These are phyloP conservation scores for Microdochium trichocladiopsis DNA, from an alignment of 2,329 filamentous ascomycete genomes.

Conservation along the genomic window DNA sequence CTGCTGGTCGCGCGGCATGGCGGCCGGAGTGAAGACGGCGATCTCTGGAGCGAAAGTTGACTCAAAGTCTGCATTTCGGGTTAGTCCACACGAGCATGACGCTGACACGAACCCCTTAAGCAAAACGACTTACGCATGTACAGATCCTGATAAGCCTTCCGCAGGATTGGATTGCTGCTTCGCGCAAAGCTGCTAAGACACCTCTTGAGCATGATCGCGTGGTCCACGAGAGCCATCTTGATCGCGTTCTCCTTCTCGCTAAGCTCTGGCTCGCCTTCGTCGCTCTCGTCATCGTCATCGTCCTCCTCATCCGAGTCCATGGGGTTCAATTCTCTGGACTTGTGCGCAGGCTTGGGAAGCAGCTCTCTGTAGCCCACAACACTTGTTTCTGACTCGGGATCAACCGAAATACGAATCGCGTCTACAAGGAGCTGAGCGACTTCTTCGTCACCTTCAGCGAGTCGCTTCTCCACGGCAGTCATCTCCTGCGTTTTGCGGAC, in stretches of 20 bases:
- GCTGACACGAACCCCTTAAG: too few species aligned
- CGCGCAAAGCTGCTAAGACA: slow-evolving; percentile 65
- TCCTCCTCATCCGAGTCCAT: slow-evolving; percentile 28
- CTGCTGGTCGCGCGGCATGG: slow-evolving; percentile 27
- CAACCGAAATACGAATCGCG: slow-evolving; percentile 70
- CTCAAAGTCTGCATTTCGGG: slow-evolving; percentile 46
- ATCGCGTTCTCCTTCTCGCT: slow-evolving; percentile 68
- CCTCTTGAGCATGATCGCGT: slow-evolving; percentile 80
- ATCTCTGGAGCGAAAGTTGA: slow-evolving; percentile 59
- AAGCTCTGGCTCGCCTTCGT: slow-evolving; percentile 40
- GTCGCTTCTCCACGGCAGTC: slow-evolving; percentile 64
- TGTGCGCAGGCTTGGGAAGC: slow-evolving; percentile 43
- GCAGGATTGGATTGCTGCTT: slow-evolving; percentile 53
- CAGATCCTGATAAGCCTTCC: slow-evolving; percentile 50
- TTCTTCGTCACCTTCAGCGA: slow-evolving; percentile 66
- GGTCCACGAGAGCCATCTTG: slow-evolving; percentile 79
- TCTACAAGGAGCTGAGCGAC: slow-evolving; percentile 64
- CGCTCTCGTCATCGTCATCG: slow-evolving; percentile 34
- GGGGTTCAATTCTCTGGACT: not conserved
- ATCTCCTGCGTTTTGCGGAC: slow-evolving; percentile 88
- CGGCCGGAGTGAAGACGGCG: slow-evolving; percentile 49
- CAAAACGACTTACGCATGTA: slow-evolving; percentile 55
- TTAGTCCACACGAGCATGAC: too few species aligned
- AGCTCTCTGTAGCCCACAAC: slow-evolving; percentile 72
- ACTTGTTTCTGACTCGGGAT: slow-evolving; percentile 66